Percentiles rank a stretch among this genome's conserved stretches.
Evolutionary conservation across 805 yeast species (phyloP).

Genomic region (Wickerhamiella australiensis): DNA sequence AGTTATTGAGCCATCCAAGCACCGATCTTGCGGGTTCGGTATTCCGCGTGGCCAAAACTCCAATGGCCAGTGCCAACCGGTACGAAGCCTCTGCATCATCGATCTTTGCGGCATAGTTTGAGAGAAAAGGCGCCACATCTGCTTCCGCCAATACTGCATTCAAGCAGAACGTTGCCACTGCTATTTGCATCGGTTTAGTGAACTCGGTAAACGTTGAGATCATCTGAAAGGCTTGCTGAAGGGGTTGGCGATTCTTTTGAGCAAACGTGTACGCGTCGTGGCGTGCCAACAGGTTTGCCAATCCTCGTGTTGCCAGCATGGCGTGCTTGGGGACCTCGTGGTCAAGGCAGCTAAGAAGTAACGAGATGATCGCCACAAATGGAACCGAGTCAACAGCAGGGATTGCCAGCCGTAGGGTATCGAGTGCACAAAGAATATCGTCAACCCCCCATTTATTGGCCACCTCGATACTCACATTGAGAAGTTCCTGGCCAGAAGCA

Average conservation of each 20-base stretch:
- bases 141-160: slow-evolving; percentile 18
- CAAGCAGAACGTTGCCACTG: slow-evolving; percentile 34
- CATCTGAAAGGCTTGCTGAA: slow-evolving; percentile 25
- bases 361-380: slow-evolving; percentile 21
- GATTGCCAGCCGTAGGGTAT: slow-evolving; percentile 43
- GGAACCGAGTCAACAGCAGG: slow-evolving; percentile 33
- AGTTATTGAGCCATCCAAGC: neutral
- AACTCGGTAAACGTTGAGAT: slow-evolving; percentile 14
- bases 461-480: slow-evolving; percentile 31
- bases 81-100: slow-evolving; percentile 19
- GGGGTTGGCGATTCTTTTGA: slow-evolving; percentile 19
- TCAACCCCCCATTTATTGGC: slow-evolving; percentile 37
- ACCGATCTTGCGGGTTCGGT: neutral
- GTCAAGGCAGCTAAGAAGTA: slow-evolving; percentile 24
- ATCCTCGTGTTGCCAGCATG: slow-evolving; percentile 46
- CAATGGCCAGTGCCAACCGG: slow-evolving; percentile 20
- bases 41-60: slow-evolving; percentile 12
- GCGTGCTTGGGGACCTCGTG: slow-evolving; percentile 29
- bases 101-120: slow-evolving; percentile 1
- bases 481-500: slow-evolving; percentile 28
- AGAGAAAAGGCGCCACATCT: neutral
- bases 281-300: slow-evolving; percentile 42
- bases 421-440: slow-evolving; percentile 45
- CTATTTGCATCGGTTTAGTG: slow-evolving; percentile 24
- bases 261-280: slow-evolving; percentile 23